phyloP scores from a whole-genome alignment of 805 yeast species.

The Blastobotrys robertii region DNA sequence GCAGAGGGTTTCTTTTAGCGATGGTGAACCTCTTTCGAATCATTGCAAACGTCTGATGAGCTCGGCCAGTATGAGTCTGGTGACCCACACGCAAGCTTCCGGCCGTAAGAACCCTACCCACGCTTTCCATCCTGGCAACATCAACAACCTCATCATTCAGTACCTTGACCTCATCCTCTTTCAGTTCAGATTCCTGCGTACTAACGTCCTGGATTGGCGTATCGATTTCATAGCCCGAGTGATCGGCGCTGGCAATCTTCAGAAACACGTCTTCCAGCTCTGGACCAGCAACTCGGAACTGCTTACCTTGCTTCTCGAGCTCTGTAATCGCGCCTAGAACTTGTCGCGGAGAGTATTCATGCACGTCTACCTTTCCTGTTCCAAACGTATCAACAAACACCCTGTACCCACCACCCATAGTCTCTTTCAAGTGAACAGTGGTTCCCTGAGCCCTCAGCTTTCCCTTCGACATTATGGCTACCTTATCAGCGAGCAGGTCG shows the following conservation, averaged over 20 bases:
- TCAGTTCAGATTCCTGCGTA: slow-evolving; percentile 1
- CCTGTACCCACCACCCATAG: slow-evolving; percentile 27
- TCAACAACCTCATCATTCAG: slow-evolving; percentile 1
- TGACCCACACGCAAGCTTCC: too few species aligned
- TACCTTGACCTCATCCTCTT: neutral
- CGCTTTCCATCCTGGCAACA: neutral
- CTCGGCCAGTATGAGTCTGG: slow-evolving; percentile 10
- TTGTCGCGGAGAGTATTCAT: slow-evolving; percentile 16
- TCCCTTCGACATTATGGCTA: slow-evolving; percentile 28
- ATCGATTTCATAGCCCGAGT: slow-evolving; percentile 3
- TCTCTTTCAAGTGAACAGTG: slow-evolving; percentile 25
- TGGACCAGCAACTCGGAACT: slow-evolving; percentile 27
- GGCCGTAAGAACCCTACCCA: too few species aligned
- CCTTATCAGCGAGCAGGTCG: slow-evolving; percentile 27
- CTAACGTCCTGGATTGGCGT: neutral
- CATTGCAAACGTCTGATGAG: slow-evolving; percentile 23
- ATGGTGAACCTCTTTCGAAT: slow-evolving; percentile 23
- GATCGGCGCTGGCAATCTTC: slow-evolving; percentile 23
- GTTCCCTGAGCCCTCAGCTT: slow-evolving; percentile 25
- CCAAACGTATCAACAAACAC: slow-evolving; percentile 20
- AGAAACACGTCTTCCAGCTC: slow-evolving; percentile 27
- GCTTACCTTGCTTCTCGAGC: slow-evolving; percentile 17
- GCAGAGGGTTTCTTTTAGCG: slow-evolving; percentile 21
- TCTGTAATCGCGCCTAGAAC: slow-evolving; percentile 18
- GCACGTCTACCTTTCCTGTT: slow-evolving; percentile 21